Evolutionary conservation across 306 rosid species (phyloP), one percentile per base, ranked within the genome.

Genomic region (Hippophae tibetana): DNA sequence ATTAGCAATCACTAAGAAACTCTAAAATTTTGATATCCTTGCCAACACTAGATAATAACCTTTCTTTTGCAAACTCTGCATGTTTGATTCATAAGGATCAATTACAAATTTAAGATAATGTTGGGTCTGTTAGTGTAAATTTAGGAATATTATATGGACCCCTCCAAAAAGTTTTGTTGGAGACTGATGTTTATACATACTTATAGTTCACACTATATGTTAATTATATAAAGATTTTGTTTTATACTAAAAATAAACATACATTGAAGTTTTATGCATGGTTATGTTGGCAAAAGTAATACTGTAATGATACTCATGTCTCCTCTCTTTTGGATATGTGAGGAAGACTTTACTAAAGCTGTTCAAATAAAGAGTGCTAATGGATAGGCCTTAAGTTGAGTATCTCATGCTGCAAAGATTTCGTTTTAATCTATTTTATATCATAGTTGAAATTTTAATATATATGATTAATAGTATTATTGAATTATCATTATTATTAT

Each of bases 21-120:
- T 63, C 42, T 54, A 65, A 47, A 73, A 71, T 70, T 70, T 6
- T 82, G 86, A 69, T 63, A 63, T 72, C 89, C 77, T 74, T 70
- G 70, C 87, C 87, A 84, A 72, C 93, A 31, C 5, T 54, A 18
- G 69, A 84, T 84, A 66, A 80, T 76, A 54, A 26, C 65, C 66
- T 58, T 67, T 60, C 62, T 42, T 51, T 52, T 51, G 47, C 70
- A 74, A 42, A 60, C 31, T 58, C 61, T 64, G 58, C 70, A 60
- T 77, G 65, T 56, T 73, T 43, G 68, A 66, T 68, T 45, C 47
- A 67, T 58, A 72, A 63, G 69, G 78, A 18, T 18, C 74, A 4
- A 61, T 62, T 69, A 12, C 58, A 52, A 57, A 42, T 52, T 18
- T 52, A 67, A 61, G 74, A 81, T 79, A 74, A 67, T 71, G 83